Conservation (phyloP, 371 early-diverging fungal genomes). For the Conidiobolus coronatus region DNA sequence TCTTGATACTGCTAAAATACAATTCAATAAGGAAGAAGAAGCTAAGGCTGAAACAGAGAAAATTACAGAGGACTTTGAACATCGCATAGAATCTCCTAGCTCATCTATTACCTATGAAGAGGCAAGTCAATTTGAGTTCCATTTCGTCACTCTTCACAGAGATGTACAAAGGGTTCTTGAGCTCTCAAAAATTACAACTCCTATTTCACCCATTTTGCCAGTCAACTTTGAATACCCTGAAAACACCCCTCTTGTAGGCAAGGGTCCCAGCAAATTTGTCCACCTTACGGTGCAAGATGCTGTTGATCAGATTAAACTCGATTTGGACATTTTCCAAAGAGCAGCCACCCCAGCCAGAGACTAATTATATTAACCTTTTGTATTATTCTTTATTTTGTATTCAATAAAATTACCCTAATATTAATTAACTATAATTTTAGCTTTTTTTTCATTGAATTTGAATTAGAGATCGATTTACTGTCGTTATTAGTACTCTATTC, state of each 20-base stretch:
- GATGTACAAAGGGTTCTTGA: constrained; percentile 12
- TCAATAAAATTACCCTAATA: no score
- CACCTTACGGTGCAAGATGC: constrained; percentile 4
- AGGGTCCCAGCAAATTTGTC: neutral
- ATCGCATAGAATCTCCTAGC: no score
- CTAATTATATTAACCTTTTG: no score
- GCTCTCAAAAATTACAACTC: constrained; percentile 15
- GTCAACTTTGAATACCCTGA: constrained; percentile 7
- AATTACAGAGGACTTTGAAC: constrained; percentile 4
- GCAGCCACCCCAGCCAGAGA: no score
- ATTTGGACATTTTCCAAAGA: no score
- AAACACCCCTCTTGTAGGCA: neutral
- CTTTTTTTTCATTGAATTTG: no score
- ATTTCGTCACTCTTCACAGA: constrained; percentile 12
- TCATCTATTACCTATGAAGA: constrained; percentile 2
- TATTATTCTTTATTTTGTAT: no score
- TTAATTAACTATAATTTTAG: no score
- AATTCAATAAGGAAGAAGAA: neutral
- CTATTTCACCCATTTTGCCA: constrained; percentile 10
- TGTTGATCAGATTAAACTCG: neutral
- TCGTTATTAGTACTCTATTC: no score
- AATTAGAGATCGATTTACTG: no score
- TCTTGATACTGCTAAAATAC: neutral
- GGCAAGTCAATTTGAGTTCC: constrained; percentile 10
- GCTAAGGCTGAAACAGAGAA: neutral